Base-by-base conservation (phyloP, 2,329 filamentous ascomycete species). In the Hirsutella minnesotensis region DNA sequence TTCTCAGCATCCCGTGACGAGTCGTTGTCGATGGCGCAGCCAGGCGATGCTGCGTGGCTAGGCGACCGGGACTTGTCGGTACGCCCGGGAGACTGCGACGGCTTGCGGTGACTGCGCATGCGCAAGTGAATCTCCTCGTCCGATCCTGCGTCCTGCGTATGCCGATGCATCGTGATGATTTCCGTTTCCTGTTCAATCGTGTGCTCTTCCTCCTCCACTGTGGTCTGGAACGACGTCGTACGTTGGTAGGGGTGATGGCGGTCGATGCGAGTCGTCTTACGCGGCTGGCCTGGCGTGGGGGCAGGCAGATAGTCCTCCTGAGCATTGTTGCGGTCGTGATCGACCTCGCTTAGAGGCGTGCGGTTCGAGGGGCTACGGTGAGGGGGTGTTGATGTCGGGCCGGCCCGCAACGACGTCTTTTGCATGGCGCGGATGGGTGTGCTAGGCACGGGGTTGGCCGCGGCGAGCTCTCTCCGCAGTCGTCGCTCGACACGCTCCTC, bases 271-370 rank as follows among this genome's bases (percentile, higher is more conserved):
- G 81, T 82, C 15, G 83, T 84, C 71, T 98, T 96, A 48, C 92
- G 80, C 22, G 92, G 92, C 61, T 98, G 92, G 3, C 92, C 92
- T 1, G 92, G 92, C 4, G 92, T 98, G 3, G 92, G 92, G 1
- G 89, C 90, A 3, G 92, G 92, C 5, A 98, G 75, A 53, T 94
- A 94, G 58, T 95, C 89, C 50, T 95, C 88, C 56, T 86, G 77
- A n/a, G 79, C 73, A 51, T 76, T 79, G 56, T 72, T 75, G 55
- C 73, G 67, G 52, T 95, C 94, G 50, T 85, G 78, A 54, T 94
- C 86, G 48, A 98, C 86, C 63, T 98, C 92, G 42, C 90, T 89
- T n/a, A 98, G 77, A 3, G 92, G 89, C 27, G 86, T 80, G 45
- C 92, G 79, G 57, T 80, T 79, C 8, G 83, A 83, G 18, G 80